These are phyloP conservation scores for Flaveria ramosissima DNA, from an alignment of 129 eudicot species.

Conservation along the genomic window DNA sequence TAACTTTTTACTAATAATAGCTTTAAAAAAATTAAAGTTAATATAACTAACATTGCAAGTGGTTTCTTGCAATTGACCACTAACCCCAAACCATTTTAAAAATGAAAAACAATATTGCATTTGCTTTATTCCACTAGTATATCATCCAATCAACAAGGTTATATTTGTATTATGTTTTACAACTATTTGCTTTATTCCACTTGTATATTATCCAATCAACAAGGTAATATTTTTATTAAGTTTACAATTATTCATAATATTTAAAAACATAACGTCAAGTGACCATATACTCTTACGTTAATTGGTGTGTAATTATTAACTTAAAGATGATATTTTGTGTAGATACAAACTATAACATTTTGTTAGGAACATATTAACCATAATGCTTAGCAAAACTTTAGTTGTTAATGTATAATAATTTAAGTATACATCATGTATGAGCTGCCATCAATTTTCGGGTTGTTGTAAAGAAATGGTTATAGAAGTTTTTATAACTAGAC, in stretches of 20 bases:
- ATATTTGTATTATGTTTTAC: not conserved
- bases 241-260: no score
- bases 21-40: not conserved
- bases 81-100: not conserved
- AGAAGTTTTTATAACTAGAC: no score
- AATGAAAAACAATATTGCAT: not conserved
- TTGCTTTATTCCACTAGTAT: not conserved
- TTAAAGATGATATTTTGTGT: not conserved
- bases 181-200: not conserved
- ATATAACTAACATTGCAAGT: slow-evolving; percentile 10
- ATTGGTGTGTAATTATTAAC: not conserved
- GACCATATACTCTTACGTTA: not conserved
- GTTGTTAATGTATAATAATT: not conserved
- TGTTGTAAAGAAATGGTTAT: not conserved
- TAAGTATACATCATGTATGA: not conserved
- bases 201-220: not conserved
- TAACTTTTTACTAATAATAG: not conserved
- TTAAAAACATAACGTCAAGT: not conserved
- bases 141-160: not conserved
- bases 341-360: not conserved
- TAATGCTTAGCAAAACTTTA: not conserved
- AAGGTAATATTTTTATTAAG: not conserved
- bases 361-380: no score
- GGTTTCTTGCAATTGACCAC: slow-evolving; percentile 21
- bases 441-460: not conserved